A percentile compares a stretch with the other conserved stretches of the same genome.
phyloP scores from a whole-genome alignment of 2,329 filamentous ascomycete genomes.

The Pseudogymnoascus sp. region DNA sequence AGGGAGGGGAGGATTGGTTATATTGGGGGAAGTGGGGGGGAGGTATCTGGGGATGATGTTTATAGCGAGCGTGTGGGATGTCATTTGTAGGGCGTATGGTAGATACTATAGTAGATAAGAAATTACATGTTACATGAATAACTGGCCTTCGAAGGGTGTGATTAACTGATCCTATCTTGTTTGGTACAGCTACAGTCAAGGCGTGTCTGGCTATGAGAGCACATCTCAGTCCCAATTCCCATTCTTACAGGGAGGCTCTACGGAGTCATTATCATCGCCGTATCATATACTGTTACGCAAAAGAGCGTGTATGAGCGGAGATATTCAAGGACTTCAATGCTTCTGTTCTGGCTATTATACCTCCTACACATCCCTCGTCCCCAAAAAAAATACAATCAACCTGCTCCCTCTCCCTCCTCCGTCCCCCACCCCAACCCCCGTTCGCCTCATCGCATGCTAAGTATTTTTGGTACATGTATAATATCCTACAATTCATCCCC shows the following conservation, averaged over 20 bases:
- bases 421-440: neutral
- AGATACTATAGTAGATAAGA: neutral
- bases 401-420: neutral
- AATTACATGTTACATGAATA: neutral
- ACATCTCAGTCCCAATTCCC: neutral
- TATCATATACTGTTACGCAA: neutral
- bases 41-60: neutral
- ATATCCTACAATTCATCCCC: neutral
- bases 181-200: neutral
- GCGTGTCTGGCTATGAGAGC: neutral
- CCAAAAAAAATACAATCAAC: neutral
- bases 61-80: neutral
- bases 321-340: neutral
- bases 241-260: neutral
- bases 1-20: too few species aligned
- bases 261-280: neutral
- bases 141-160: neutral
- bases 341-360: neutral
- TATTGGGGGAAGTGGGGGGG: too few species aligned
- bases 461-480: slow-evolving; percentile 1
- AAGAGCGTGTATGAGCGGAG: neutral
- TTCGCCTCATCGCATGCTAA: neutral
- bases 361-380: neutral
- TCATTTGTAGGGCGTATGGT: neutral
- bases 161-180: neutral